phyloP scores from a whole-genome alignment of 306 rosid genomes.

The Erythrophleum fordii region DNA sequence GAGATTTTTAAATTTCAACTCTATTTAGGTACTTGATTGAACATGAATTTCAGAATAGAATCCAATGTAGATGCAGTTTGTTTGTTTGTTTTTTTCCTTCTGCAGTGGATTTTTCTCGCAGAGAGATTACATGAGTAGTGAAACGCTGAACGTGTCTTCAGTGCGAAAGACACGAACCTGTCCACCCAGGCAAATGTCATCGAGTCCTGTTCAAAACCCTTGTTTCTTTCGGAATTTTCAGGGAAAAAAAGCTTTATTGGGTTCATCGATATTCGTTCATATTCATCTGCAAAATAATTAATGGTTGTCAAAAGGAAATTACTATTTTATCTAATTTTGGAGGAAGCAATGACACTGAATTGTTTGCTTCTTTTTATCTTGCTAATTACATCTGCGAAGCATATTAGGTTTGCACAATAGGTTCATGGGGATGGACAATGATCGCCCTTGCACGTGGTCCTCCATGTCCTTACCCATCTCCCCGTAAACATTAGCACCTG shows the following conservation, averaged over 20 bases:
- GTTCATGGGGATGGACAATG: constrained; percentile 65
- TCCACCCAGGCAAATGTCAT: constrained; percentile 46
- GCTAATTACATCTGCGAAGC: constrained; percentile 13
- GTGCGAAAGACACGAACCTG: constrained; percentile 59
- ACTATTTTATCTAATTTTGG: constrained; percentile 37
- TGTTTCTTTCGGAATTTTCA: constrained; percentile 45
- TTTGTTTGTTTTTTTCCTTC: constrained; percentile 31
- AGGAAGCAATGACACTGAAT: constrained; percentile 42
- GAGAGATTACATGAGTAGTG: constrained; percentile 48
- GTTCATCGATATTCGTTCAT: constrained; percentile 49
- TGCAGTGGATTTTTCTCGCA: not conserved
- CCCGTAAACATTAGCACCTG: constrained; percentile 57
- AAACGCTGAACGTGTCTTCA: constrained; percentile 57
- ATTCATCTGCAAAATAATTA: constrained; percentile 24
- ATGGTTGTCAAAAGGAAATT: constrained; percentile 42
- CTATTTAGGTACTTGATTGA: constrained; percentile 27
- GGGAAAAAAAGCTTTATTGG: constrained; percentile 21
- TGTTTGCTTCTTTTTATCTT: not conserved
- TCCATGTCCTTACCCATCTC: constrained; percentile 53
- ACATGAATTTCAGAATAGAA: constrained; percentile 17
- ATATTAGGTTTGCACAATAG: constrained; percentile 42
- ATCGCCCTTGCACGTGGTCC: constrained; percentile 78
- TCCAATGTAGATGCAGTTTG: constrained; percentile 38
- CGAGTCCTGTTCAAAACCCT: constrained; percentile 44
- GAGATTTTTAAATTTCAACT: not conserved